Evolutionary conservation across 495 filamentous ascomycete genomes (phyloP).

Genomic region (Massariosphaeria phaeospora): DNA sequence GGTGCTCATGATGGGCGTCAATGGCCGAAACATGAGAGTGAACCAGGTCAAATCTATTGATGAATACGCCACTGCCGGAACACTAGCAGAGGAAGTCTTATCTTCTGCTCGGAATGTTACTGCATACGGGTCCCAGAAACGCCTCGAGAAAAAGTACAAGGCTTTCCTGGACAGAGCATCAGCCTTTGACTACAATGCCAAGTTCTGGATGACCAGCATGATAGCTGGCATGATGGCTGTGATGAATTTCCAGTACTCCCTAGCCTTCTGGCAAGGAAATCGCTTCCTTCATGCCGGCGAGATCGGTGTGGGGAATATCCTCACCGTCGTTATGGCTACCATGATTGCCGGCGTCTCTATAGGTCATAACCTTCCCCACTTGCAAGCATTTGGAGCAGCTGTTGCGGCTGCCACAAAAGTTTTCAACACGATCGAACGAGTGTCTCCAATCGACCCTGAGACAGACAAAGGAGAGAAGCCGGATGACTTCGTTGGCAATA

Average conservation of each 20-base stretch:
- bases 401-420: constrained; percentile 86
- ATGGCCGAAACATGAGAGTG: constrained; percentile 69
- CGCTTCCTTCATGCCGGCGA: constrained; percentile 65
- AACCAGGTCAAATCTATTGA: constrained; percentile 71
- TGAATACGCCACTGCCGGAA: constrained; percentile 77
- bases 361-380: constrained; percentile 76
- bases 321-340: constrained; percentile 83
- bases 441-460: constrained; percentile 80
- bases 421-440: constrained; percentile 82
- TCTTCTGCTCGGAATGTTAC: constrained; percentile 89
- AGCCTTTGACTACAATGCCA: constrained; percentile 69
- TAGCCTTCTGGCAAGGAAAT: constrained; percentile 95
- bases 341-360: constrained; percentile 89
- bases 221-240: constrained; percentile 75
- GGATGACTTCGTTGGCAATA: constrained; percentile 65
- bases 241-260: constrained; percentile 75
- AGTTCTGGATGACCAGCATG: constrained; percentile 66
- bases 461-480: constrained; percentile 64
- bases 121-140: constrained; percentile 88
- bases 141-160: constrained; percentile 80
- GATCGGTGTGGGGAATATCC: constrained; percentile 50
- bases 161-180: constrained; percentile 65
- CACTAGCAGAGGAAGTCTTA: constrained; percentile 89
- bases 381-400: constrained; percentile 75
- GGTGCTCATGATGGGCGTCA: constrained; percentile 64